Base-by-base conservation (phyloP, 208 protist species). In the Zelonia costaricensis region DNA sequence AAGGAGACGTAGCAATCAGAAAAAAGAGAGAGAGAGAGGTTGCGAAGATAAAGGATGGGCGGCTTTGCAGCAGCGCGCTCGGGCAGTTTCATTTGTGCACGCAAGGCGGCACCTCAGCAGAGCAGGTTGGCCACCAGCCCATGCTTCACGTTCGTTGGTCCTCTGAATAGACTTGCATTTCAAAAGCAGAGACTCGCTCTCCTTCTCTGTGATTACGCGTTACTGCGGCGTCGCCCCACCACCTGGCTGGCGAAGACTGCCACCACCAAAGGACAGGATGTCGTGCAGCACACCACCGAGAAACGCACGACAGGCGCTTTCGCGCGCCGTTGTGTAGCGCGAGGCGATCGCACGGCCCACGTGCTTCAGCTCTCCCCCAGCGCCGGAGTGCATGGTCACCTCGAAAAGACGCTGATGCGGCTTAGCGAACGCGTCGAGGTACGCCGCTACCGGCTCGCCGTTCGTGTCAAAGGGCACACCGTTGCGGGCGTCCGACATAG, bases 381-480 rank as follows among this genome's bases (percentile, higher is more conserved):
- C 36, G 43, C 51, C 35, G 8, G 75, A 74, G n/a, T 75, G 42
- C 61, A 95, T 80, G 0, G 84, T 79, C 33, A 95, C 89, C 39
- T 95, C 89, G 59, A 91, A 95, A 2, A 95, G 59, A 0, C 86
- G 74, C 12, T 48, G 33, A 54, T 93, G 88, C 6, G 78, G 61
- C 15, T 52, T 47, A 8, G 59, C 28, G 38, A 95, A 78, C 16
- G 61, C 47, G 42, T 92, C 73, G 4, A 95, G 57, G 61, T 84
- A 87, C 15, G 64, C 60, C 0, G 58, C 30, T 6, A 88, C 53
- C 7, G 80, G 43, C 47, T 80, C 69, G 0, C 88, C 88, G 30
- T 86, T 62, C 1, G 85, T 86, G 28, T 76, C 61, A 22, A 95
- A 76, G 0, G 89, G 89, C 20, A 95, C 69, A 13, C 89, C 89